phyloP scores from a whole-genome alignment of 176 grass and related monocot species.

The Chloris gayana region DNA sequence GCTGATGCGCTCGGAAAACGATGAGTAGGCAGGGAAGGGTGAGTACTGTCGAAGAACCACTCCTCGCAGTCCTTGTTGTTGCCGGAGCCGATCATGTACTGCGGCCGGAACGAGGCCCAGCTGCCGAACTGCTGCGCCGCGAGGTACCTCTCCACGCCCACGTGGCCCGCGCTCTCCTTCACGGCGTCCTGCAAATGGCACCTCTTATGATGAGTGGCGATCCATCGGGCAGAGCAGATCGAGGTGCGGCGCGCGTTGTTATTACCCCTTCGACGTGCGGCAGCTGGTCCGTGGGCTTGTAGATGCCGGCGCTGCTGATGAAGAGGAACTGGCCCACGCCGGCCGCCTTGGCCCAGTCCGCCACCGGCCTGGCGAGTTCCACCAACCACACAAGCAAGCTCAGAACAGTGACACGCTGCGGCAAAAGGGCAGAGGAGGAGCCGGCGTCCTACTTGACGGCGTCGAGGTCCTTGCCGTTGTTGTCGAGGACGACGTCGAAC shows the following conservation, averaged over 20 bases:
- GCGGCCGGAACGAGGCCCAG: slow-evolving; percentile 84
- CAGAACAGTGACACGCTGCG: background rate
- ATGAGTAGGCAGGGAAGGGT: no score
- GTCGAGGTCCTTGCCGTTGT: slow-evolving; percentile 95
- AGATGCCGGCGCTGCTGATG: slow-evolving; percentile 92
- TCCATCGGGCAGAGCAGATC: background rate
- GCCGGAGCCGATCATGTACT: slow-evolving; percentile 97
- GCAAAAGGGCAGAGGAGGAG: background rate
- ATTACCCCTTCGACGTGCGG: slow-evolving; percentile 96
- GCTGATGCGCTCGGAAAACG: no score
- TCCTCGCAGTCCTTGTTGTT: slow-evolving; percentile 99
- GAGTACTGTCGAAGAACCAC: slow-evolving; percentile 96
- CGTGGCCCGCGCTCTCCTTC: slow-evolving; percentile 84
- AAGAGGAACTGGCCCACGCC: slow-evolving; percentile 80
- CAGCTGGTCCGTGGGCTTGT: slow-evolving; percentile 60
- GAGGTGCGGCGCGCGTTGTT: background rate
- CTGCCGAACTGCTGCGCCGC: slow-evolving; percentile 37
- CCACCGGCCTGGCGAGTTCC: slow-evolving; percentile 82
- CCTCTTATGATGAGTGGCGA: no score
- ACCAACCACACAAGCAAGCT: no score
- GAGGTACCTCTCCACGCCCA: slow-evolving; percentile 82
- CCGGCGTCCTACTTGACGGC: slow-evolving; percentile 60
- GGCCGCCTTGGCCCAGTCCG: slow-evolving; percentile 79
- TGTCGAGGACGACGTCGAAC: slow-evolving; percentile 89
- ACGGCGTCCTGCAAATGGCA: slow-evolving; percentile 59